These are phyloP conservation scores for Cladosporium sp. DNA, from an alignment of 2,329 filamentous ascomycete genomes.

Conservation along the genomic window DNA sequence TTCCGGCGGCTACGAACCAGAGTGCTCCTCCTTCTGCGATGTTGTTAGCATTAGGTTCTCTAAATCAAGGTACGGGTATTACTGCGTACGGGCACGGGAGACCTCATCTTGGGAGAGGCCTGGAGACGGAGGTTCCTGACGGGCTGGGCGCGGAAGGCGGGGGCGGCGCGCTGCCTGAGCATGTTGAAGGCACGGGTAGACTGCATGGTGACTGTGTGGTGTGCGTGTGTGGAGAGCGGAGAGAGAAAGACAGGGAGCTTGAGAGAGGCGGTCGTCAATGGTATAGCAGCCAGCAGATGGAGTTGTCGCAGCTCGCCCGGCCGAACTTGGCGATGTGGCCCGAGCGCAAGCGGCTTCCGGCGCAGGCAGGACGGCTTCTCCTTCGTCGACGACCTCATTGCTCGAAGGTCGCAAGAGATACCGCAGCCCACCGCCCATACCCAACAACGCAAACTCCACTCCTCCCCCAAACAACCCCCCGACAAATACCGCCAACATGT, in stretches of 20 bases:
- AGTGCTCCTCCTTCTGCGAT: slow-evolving; percentile 58
- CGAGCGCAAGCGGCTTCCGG: slow-evolving; percentile 3
- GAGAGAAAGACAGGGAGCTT: neutral
- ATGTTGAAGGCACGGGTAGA: slow-evolving; percentile 37
- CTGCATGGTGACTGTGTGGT: slow-evolving; percentile 29
- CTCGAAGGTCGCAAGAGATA: slow-evolving; percentile 15
- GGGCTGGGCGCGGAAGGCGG: slow-evolving; percentile 26
- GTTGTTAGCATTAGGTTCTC: slow-evolving; percentile 35
- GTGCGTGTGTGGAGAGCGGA: slow-evolving; percentile 27
- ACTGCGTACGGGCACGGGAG: slow-evolving; percentile 30
- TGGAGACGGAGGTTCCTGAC: slow-evolving; percentile 28
- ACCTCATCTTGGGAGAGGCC: slow-evolving; percentile 25
- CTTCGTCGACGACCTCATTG: slow-evolving; percentile 14
- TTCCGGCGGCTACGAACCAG: slow-evolving; percentile 47
- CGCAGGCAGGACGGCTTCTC: slow-evolving; percentile 1
- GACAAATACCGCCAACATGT: slow-evolving; percentile 64
- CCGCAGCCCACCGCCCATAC: slow-evolving; percentile 13
- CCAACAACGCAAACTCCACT: slow-evolving; percentile 10
- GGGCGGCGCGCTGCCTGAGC: slow-evolving; percentile 26
- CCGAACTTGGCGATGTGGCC: slow-evolving; percentile 10
- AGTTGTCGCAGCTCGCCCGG: slow-evolving; percentile 9
- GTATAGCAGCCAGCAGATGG: slow-evolving; percentile 2
- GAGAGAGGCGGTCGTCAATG: slow-evolving; percentile 3
- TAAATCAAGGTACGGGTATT: neutral
- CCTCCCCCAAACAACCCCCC: slow-evolving; percentile 15